phyloP scores from a whole-genome alignment of 257 asterid species.

The Ophiorrhiza pumila region DNA sequence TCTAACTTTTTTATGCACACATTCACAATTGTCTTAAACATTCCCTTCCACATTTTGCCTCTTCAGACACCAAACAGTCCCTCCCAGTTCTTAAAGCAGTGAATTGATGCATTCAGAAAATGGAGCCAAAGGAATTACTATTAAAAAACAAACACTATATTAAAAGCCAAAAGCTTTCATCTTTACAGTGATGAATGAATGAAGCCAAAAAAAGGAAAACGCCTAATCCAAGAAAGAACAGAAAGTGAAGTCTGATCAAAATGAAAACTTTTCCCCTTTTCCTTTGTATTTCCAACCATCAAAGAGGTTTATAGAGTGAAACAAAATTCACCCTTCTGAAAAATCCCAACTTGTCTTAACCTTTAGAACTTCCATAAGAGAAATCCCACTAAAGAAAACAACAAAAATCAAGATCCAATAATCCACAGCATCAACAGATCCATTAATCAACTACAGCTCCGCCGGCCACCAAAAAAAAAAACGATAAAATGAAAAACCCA shows the following conservation, averaged over 20 bases:
- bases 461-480: neutral
- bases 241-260: too few relatives aligned
- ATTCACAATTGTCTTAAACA: neutral
- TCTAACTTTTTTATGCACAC: neutral
- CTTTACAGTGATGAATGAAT: neutral
- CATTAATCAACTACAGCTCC: neutral
- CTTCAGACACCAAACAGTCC: neutral
- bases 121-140: neutral
- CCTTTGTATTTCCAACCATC: too few relatives aligned
- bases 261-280: too few relatives aligned
- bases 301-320: too few relatives aligned
- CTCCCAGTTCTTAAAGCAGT: conserved; percentile 3
- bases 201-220: too few relatives aligned
- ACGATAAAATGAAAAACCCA: neutral
- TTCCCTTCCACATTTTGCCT: neutral
- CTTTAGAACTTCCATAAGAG: too few relatives aligned
- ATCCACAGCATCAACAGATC: conserved; percentile 2
- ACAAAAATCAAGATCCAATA: conserved; percentile 10
- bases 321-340: neutral
- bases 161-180: neutral
- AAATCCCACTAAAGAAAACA: neutral
- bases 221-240: neutral
- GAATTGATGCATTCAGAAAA: neutral
- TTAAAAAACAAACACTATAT: neutral
- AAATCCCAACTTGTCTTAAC: too few relatives aligned